Base-by-base conservation (phyloP, 75 land plant genomes). In the Cupressus sempervirens region DNA sequence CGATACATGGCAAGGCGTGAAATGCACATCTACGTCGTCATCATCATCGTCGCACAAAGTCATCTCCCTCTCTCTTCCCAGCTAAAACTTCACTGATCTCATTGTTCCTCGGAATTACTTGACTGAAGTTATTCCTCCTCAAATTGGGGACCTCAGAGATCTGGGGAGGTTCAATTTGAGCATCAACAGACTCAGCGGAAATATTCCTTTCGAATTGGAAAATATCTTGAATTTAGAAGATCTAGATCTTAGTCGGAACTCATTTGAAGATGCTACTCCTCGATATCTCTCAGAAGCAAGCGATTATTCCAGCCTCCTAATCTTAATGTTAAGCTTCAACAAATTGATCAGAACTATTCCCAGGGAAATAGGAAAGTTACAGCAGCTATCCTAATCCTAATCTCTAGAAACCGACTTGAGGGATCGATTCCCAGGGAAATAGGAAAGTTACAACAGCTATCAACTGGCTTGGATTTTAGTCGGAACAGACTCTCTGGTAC, bases 71-170 rank as follows among this genome's bases (percentile, higher is more conserved):
- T 10, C 50, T 48, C 11, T 48, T 8, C 11, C 50, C 50, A 9
- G 50, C 11, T 1, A 1, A 48, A 29, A 34, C 76, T 80, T 95
- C 62, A 87, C 68, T 81, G 81, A 85, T 65, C 92, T 94, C 50
- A 82, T 84, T 53, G 82, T 94, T 18, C 91, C 81, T n/a, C 81
- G 74, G 5, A 89, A 93, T 38, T 54, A 84, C 16, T 65, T 95
- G 54, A 80, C 88, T 14, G 97, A 96, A 13, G 0, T 84, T 50
- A 12, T 50, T 50, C 89, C 90, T 3, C 41, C 30, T 8, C 50
- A 52, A 52, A 46, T 91, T 18, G 93, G 92, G 26, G 43, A 83
- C 34, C n/a, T 93, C 7, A 70, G 84, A 3, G 41, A 67, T 10
- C 87, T 93, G 10, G 72, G 80, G 2, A 82, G 53, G 4, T 23